phyloP scores from a whole-genome alignment of 2,329 filamentous ascomycete genomes.

The Hypoxylon sp. region DNA sequence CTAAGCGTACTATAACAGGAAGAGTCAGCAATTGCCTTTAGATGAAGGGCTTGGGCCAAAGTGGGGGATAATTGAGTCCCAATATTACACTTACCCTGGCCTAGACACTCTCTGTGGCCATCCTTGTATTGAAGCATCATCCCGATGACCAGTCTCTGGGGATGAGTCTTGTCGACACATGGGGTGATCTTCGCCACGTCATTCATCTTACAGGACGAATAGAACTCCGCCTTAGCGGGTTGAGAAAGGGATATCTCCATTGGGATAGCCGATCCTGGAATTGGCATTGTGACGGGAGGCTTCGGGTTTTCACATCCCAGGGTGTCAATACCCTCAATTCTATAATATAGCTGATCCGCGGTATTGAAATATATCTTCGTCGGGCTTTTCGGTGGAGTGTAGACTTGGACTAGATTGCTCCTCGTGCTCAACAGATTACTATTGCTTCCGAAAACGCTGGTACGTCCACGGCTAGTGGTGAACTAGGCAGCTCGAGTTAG shows the following conservation, averaged over 20 bases:
- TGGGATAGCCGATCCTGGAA: background rate
- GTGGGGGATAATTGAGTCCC: background rate
- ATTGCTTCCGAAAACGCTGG: background rate
- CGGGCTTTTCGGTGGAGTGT: background rate
- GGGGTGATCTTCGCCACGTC: background rate
- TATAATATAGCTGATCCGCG: background rate
- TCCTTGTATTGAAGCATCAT: slow-evolving; percentile 10
- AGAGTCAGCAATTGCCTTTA: background rate
- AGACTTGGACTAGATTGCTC: background rate
- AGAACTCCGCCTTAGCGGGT: background rate
- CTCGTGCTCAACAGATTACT: background rate
- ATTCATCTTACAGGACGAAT: slow-evolving; percentile 2
- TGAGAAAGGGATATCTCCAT: background rate
- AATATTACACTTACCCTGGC: slow-evolving; percentile 1
- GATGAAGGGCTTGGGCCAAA: background rate
- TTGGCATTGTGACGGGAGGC: no score
- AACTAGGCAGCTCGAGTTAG: slow-evolving; percentile 6
- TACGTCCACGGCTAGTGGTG: slow-evolving; percentile 7
- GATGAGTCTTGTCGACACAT: background rate
- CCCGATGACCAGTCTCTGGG: background rate
- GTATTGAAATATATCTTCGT: slow-evolving; percentile 6
- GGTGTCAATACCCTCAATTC: background rate
- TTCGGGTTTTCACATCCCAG: background rate
- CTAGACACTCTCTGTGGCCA: slow-evolving; percentile 10
- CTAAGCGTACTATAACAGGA: background rate